Conservation (phyloP, 2,329 filamentous ascomycete species). For the Fusarium scirpi region DNA sequence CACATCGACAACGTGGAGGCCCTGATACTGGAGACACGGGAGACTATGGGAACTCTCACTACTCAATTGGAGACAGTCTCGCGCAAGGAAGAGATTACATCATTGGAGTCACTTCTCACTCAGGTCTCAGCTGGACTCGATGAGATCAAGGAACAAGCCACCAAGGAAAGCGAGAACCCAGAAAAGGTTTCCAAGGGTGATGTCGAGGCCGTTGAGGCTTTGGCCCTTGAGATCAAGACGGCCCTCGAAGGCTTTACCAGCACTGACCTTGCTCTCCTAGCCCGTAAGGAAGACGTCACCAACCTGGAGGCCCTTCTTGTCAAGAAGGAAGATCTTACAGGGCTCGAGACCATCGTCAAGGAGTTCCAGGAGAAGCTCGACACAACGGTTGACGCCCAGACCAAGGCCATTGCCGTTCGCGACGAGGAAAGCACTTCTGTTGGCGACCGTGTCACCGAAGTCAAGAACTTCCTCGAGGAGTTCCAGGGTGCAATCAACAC, state of each 20-base stretch:
- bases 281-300: slow-evolving; percentile 78
- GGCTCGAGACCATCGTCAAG: slow-evolving; percentile 75
- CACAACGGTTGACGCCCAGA: slow-evolving; percentile 76
- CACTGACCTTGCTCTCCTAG: slow-evolving; percentile 76
- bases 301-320: slow-evolving; percentile 76
- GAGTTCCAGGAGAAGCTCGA: slow-evolving; percentile 78
- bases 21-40: slow-evolving; percentile 78
- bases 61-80: slow-evolving; percentile 77
- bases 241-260: slow-evolving; percentile 78
- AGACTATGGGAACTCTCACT: slow-evolving; percentile 74
- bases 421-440: slow-evolving; percentile 86
- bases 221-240: slow-evolving; percentile 87
- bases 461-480: slow-evolving; percentile 81
- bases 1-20: slow-evolving; percentile 75
- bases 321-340: slow-evolving; percentile 75
- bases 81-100: slow-evolving; percentile 81
- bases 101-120: slow-evolving; percentile 81
- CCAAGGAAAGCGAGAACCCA: slow-evolving; percentile 65
- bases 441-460: slow-evolving; percentile 80
- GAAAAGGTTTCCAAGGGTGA: slow-evolving; percentile 84
- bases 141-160: slow-evolving; percentile 73
- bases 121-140: slow-evolving; percentile 82
- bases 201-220: slow-evolving; percentile 81
- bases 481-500: slow-evolving; percentile 81
- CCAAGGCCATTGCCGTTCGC: slow-evolving; percentile 84